These are phyloP conservation scores for Linnemannia elongata DNA, from an alignment of 192 early-diverging fungal species.

Conservation along the genomic window DNA sequence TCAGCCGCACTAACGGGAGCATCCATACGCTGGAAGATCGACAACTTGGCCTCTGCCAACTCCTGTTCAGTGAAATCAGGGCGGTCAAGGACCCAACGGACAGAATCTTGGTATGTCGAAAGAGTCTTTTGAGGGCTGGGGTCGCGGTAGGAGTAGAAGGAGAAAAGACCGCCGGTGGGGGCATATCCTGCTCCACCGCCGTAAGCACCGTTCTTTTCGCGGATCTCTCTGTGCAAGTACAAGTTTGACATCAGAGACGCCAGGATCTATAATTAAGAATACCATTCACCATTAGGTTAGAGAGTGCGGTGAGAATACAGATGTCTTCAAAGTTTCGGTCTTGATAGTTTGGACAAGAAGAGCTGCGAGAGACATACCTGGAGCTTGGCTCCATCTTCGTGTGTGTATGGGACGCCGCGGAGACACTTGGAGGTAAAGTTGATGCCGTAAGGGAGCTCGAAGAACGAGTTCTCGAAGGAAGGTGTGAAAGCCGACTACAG, in stretches of 20 bases:
- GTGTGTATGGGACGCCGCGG: slow-evolving; percentile 87
- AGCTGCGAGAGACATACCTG: slow-evolving; percentile 60
- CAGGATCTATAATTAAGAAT: slow-evolving; percentile 63
- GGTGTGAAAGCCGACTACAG: slow-evolving; percentile 61
- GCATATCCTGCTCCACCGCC: slow-evolving; percentile 89
- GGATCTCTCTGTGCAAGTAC: slow-evolving; percentile 95
- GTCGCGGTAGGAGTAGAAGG: slow-evolving; percentile 95
- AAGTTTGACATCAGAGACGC: slow-evolving; percentile 87
- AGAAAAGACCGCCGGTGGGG: slow-evolving; percentile 82
- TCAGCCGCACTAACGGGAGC: slow-evolving; percentile 83
- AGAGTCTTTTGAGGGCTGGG: slow-evolving; percentile 83
- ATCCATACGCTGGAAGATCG: slow-evolving; percentile 89
- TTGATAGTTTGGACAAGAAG: neutral
- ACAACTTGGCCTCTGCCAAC: slow-evolving; percentile 92
- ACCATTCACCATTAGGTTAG: too few relatives aligned
- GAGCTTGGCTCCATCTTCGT: slow-evolving; percentile 83
- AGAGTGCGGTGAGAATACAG: too few relatives aligned
- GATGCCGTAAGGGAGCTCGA: slow-evolving; percentile 86
- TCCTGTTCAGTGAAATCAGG: slow-evolving; percentile 70
- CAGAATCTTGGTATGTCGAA: slow-evolving; percentile 71
- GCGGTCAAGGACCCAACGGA: slow-evolving; percentile 76
- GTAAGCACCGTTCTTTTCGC: slow-evolving; percentile 97
- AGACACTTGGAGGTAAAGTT: slow-evolving; percentile 85
- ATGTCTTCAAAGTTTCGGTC: too few relatives aligned
- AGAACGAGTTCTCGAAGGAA: slow-evolving; percentile 75